Evolutionary conservation across 139 green algal genomes (phyloP).

Genomic region (Chlorella sp.): DNA sequence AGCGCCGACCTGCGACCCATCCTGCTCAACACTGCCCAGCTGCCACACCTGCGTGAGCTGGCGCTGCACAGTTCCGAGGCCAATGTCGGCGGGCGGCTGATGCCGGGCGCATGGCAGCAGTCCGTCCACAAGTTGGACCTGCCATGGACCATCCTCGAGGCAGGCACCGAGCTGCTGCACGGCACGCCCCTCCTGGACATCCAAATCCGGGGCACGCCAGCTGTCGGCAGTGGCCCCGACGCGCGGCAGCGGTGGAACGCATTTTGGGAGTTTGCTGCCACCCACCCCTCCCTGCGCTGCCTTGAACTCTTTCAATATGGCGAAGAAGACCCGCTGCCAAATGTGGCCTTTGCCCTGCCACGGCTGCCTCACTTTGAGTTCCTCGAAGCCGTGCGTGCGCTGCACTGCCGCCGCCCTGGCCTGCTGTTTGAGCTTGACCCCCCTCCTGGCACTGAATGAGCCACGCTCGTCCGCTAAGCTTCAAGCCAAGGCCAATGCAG

Average conservation of each 20-base stretch:
- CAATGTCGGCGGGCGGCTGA: neutral
- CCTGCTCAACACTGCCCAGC: neutral
- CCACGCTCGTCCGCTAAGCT: too few relatives aligned
- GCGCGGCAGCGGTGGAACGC: neutral
- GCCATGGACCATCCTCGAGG: neutral
- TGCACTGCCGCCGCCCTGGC: neutral
- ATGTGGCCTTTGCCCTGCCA: neutral
- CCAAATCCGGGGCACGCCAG: neutral
- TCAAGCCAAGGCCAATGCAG: too few relatives aligned
- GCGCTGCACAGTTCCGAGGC: neutral
- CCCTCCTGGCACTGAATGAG: too few relatives aligned
- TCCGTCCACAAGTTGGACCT: neutral
- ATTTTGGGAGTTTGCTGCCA: neutral
- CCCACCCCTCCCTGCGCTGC: neutral
- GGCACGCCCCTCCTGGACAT: neutral
- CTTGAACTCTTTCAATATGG: neutral
- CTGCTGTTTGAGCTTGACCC: neutral
- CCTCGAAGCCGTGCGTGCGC: neutral
- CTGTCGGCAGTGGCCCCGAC: neutral
- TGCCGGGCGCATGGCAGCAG: neutral
- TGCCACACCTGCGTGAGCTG: neutral
- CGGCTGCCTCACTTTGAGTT: neutral
- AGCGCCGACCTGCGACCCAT: neutral
- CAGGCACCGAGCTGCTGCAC: neutral
- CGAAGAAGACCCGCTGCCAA: neutral